A percentile compares a stretch with the other conserved stretches of the same genome.
Conservation (phyloP, 176 grass and related monocot species). For the Phragmites australis region DNA sequence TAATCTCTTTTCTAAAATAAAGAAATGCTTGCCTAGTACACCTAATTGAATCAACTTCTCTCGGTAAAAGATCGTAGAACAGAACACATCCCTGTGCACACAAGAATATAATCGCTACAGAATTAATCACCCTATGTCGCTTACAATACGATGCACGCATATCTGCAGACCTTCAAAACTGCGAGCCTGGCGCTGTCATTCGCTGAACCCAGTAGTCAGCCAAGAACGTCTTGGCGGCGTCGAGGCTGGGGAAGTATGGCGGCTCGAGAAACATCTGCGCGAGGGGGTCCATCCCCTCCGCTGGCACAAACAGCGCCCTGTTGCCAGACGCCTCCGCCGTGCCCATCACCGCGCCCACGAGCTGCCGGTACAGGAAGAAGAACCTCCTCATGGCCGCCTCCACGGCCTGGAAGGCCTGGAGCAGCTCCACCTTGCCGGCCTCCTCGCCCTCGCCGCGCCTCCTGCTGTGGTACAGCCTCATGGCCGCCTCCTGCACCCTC, state of each 20-base stretch:
- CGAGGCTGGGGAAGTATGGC: slow-evolving; percentile 90
- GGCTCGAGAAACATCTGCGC: slow-evolving; percentile 92
- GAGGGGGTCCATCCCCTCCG: slow-evolving; percentile 58
- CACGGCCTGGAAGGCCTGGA: slow-evolving; percentile 77
- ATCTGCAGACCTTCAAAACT: not conserved
- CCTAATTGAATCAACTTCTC: slow-evolving; percentile 8
- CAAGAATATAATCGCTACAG: not conserved
- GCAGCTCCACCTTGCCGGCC: slow-evolving; percentile 69
- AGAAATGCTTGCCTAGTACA: not conserved
- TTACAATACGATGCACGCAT: not conserved
- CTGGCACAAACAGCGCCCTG: slow-evolving; percentile 57
- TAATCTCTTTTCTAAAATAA: too few species aligned
- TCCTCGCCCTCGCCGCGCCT: slow-evolving; percentile 60
- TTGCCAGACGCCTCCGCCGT: slow-evolving; percentile 68
- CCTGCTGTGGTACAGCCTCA: slow-evolving; percentile 79
- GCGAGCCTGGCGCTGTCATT: not conserved
- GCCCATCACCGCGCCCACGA: slow-evolving; percentile 67
- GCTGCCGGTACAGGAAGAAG: slow-evolving; percentile 85
- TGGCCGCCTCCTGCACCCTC: slow-evolving; percentile 81
- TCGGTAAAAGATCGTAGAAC: not conserved
- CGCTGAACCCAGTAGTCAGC: slow-evolving; percentile 77
- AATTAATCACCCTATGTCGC: slow-evolving; percentile 14
- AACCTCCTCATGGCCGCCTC: slow-evolving; percentile 72
- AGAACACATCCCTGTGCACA: not conserved
- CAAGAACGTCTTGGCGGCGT: slow-evolving; percentile 92